Evolutionary conservation across 768 basidiomycete species (phyloP), one percentile per base, ranked within the genome.

Genomic region (Leccinum boreale): DNA sequence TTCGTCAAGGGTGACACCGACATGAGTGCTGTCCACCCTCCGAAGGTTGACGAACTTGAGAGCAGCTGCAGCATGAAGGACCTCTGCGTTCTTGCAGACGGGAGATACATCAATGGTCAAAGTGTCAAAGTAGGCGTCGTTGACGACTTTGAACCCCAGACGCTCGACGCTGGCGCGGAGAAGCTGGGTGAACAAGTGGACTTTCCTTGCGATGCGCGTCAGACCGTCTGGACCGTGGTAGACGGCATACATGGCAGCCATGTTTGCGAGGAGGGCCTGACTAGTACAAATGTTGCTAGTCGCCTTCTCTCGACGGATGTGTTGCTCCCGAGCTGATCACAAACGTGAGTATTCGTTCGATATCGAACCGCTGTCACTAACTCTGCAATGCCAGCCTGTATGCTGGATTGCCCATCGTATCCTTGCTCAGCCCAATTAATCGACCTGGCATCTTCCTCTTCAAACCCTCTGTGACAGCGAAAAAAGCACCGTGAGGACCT

Each of bases 371-470:
- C 49, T 19, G 50, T 23, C 21, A 77, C 88, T 78, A 63, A 92
- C 96, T 99, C 75, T 99, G 97, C 48, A 99, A 75, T 15, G 97
- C 92, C 58, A 99, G 75, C 31, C 97, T 84, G 69, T 98, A 98
- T 1, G 95, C 97, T 15, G 86, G 85, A 54, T 89, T 84, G 1
- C 96, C 97, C 59, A 86, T 78, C 8, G 82, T 77, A 71, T 97
- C 97, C 58, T 87, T 87, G 71, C 92, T 94, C 24, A 89, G 79
- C 19, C 97, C 97, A 69, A 99, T 91, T 52, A 99, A 75, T 55
- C 97, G 84, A 54, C 97, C 97, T n/a, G 97, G 97, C 93, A 98
- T 97, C 78, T 95, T 96, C 62, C 96, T 80, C 81, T 98, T 99
- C 55, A 98, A 77, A 60, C 81, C 85, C 56, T 98, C 93, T 19